phyloP scores from a whole-genome alignment of 2,329 filamentous ascomycete species.

The Dactylellina haptotyla region DNA sequence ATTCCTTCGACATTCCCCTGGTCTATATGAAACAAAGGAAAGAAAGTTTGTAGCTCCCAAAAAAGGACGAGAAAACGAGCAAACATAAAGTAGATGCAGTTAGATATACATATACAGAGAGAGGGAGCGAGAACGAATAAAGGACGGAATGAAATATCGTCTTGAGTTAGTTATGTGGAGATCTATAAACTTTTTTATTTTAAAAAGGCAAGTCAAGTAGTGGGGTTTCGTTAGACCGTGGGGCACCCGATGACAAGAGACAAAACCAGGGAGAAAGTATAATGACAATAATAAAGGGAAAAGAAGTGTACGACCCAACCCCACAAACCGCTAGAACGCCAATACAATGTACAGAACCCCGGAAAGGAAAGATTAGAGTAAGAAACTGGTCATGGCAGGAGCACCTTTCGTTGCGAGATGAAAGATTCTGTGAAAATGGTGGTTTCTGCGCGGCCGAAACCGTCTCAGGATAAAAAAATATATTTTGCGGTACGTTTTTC shows the following conservation, averaged over 20 bases:
- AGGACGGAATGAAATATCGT: background rate
- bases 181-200: slow-evolving; percentile 43
- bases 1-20: background rate
- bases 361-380: slow-evolving; percentile 12
- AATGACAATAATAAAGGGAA: background rate
- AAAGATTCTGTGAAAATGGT: background rate
- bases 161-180: slow-evolving; percentile 2
- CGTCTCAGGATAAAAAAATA: too few species aligned
- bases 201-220: too few species aligned
- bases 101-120: too few species aligned
- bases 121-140: background rate
- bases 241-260: background rate
- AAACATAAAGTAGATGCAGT: background rate
- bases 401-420: slow-evolving; percentile 2
- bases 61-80: background rate
- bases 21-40: slow-evolving; percentile 2
- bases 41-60: background rate
- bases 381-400: slow-evolving; percentile 9
- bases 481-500: too few species aligned
- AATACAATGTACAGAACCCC: slow-evolving; percentile 10
- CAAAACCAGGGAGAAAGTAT: background rate
- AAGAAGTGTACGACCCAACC: background rate
- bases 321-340: slow-evolving; percentile 42
- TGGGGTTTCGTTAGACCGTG: slow-evolving; percentile 7
- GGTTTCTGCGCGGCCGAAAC: too few species aligned